Evolutionary conservation across 805 yeast species (phyloP).

Genomic region (Sugiyamaella valdiviana): DNA sequence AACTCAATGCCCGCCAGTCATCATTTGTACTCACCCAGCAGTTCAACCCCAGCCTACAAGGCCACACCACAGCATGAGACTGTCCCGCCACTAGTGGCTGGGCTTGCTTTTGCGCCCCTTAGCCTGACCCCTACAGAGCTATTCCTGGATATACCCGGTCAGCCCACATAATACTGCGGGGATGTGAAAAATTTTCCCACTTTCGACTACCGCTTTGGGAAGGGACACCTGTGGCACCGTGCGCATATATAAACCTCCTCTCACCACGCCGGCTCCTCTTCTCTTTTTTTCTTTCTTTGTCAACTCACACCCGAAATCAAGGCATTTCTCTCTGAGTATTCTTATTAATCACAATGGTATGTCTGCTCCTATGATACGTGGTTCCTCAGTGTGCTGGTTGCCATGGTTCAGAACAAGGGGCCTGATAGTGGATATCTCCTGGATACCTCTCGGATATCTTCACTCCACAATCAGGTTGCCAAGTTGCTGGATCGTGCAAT

Average conservation of each 20-base stretch:
- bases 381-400: neutral
- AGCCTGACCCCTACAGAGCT: conserved; percentile 2
- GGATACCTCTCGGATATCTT: neutral
- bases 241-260: conserved; percentile 15
- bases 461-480: too few relatives aligned
- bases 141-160: neutral
- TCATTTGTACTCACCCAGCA: too few relatives aligned
- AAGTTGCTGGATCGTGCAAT: too few relatives aligned
- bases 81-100: too few relatives aligned
- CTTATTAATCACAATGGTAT: conserved; percentile 27
- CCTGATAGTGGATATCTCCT: neutral
- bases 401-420: neutral
- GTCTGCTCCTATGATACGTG: conserved; percentile 7
- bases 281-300: conserved; percentile 31
- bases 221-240: conserved; percentile 3
- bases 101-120: neutral
- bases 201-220: conserved; percentile 12
- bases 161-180: neutral
- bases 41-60: too few relatives aligned
- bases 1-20: too few relatives aligned
- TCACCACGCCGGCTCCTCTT: conserved; percentile 16
- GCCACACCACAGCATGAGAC: too few relatives aligned
- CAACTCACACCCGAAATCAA: conserved; percentile 38
- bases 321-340: conserved; percentile 36
- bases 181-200: conserved; percentile 6